These are phyloP conservation scores for Coemansia sp. DNA, from an alignment of 192 early-diverging fungal genomes.

Conservation along the genomic window DNA sequence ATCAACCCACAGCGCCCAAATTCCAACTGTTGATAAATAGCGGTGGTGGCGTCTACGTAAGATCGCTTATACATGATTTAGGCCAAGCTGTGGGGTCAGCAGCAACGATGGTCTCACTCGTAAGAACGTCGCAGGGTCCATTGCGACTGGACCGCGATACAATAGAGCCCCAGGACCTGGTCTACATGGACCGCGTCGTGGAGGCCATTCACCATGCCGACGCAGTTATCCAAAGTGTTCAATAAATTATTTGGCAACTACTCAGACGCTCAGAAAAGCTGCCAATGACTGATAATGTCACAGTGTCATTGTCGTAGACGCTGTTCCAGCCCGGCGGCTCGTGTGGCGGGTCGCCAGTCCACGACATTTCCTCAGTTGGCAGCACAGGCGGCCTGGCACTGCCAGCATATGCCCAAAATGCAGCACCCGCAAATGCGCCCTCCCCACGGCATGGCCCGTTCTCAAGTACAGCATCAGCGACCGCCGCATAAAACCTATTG, in stretches of 20 bases:
- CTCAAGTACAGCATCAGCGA: conserved; percentile 30
- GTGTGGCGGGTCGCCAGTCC: conserved; percentile 66
- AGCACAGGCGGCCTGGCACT: conserved; percentile 47
- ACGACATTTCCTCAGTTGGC: conserved; percentile 36
- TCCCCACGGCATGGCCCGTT: conserved; percentile 29
- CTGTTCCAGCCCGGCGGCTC: conserved; percentile 69
- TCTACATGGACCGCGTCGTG: conserved; percentile 28
- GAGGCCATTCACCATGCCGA: conserved; percentile 32
- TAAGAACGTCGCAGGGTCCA: conserved; percentile 63
- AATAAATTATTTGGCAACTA: not conserved
- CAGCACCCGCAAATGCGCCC: conserved; percentile 51
- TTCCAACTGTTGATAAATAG: conserved; percentile 67
- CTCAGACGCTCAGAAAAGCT: conserved; percentile 1
- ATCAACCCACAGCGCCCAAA: conserved; percentile 34
- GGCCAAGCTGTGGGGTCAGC: conserved; percentile 59
- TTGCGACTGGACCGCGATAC: conserved; percentile 58
- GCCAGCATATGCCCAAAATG: conserved; percentile 73
- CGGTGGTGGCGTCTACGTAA: conserved; percentile 75
- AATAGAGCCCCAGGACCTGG: conserved; percentile 47
- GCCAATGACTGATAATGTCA: conserved; percentile 27
- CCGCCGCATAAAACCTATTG: conserved; percentile 58
- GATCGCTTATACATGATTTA: conserved; percentile 73
- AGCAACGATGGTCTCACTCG: conserved; percentile 66
- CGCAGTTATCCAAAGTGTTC: not conserved
- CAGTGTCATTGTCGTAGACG: conserved; percentile 63